Base-by-base conservation (phyloP, 2,329 filamentous ascomycete species). In the Pleomassaria siparia region DNA sequence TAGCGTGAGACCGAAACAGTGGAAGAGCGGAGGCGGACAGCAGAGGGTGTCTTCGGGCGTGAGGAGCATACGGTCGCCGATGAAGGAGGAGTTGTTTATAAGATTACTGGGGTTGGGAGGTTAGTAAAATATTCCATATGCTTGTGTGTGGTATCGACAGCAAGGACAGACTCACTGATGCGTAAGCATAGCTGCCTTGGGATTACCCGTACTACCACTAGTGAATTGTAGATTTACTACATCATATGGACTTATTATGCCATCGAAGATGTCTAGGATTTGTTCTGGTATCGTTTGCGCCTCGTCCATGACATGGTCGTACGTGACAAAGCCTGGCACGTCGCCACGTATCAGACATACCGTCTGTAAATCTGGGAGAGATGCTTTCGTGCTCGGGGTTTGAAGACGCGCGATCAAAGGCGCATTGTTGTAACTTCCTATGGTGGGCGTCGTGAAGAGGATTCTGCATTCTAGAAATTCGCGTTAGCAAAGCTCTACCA, bases 21-120 rank as follows among this genome's bases (percentile, higher is more conserved):
- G 89, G 76, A 94, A 94, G 3, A 94, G 78, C 0, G 89, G 89
- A 0, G 89, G 88, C 2, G 88, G 88, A 66, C 89, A 94, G 74
- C 88, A 92, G 10, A 94, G 77, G 7, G 85, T 75, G 62, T 91
- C 87, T 2, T 80, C 72, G 7, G 62, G 52, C 0, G 81, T 84
- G 13, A 92, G 77, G 5, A 81, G 78, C 85, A 91, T 87, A 35
- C 87, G 81, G 67, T 89, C 86, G 44, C 87, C 88, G 25, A 72
- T 71, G 57, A 73, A 72, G 40, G 66, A 63, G 16, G 69, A 66
- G 51, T 72, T 72, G 52, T 73, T 73, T 45, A 72, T 58, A 7
- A 72, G 60, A 44, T 71, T 71, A 50, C 69, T 71, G 18, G 3
- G n/a, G n/a, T n/a, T 18, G 16, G 18, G 2, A 21, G 1, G 20